A percentile compares a stretch with the other conserved stretches of the same genome.
Evolutionary conservation across 345 rosid genomes (phyloP).

Genomic region (Alliaria petiolata): DNA sequence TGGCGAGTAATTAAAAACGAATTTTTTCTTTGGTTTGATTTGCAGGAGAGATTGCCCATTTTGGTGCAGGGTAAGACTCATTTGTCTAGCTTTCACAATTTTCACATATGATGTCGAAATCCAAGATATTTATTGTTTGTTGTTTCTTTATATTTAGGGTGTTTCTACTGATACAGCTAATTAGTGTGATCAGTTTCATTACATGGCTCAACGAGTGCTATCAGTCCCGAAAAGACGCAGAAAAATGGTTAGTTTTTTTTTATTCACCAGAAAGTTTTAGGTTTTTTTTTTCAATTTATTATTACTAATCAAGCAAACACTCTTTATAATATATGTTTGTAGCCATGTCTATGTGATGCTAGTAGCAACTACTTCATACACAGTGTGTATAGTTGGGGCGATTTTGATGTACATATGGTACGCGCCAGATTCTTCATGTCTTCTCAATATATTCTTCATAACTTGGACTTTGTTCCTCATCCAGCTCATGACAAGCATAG

Average conservation of each 20-base stretch:
- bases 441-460: constrained; percentile 88
- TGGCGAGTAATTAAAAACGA: neutral
- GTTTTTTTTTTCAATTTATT: neutral
- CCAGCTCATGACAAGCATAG: constrained; percentile 89
- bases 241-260: constrained; percentile 71
- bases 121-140: constrained; percentile 3
- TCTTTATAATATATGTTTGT: constrained; percentile 28
- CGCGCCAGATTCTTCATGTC: constrained; percentile 74
- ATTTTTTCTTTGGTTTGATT: constrained; percentile 9
- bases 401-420: constrained; percentile 96
- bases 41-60: constrained; percentile 93
- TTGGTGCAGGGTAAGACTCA: constrained; percentile 89
- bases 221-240: constrained; percentile 52
- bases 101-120: constrained; percentile 14
- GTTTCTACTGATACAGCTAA: constrained; percentile 84
- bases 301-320: constrained; percentile 13
- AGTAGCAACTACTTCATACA: constrained; percentile 62
- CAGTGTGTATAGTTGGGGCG: constrained; percentile 71
- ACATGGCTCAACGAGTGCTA: constrained; percentile 80
- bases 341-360: constrained; percentile 78
- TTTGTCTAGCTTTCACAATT: neutral
- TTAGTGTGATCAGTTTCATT: constrained; percentile 90
- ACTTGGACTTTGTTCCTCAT: constrained; percentile 91
- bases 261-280: neutral
- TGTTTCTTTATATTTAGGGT: constrained; percentile 63